Base-by-base conservation (phyloP, 345 rosid genomes). In the Hypericum perforatum region DNA sequence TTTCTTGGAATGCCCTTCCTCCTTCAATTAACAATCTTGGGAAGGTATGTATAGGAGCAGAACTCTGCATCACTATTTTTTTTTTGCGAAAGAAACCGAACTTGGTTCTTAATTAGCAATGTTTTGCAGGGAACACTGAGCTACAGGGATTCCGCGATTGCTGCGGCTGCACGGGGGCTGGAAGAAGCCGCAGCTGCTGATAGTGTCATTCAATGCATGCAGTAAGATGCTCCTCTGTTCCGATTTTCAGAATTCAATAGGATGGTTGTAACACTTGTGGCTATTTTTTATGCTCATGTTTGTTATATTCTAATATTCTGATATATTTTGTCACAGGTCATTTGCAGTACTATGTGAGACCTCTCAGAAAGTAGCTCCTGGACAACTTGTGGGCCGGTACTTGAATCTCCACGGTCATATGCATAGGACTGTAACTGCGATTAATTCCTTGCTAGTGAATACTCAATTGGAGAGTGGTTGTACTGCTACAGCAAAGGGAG, bases 131-230 rank as follows among this genome's bases (percentile, higher is more conserved):
- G 66, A 56, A 69, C 63, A 53, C 58, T 65, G 45, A 63, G 52
- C 14, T 63, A 62, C 43, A 67, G 52, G 57, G 67, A 70, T 61
- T 68, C 43, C 51, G 72, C 75, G 38, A 66, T 57, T 47, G 48
- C 65, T 45, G 52, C 77, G 5, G 78, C 78, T 7, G 62, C 57
- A 43, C 60, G 41, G 2, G 69, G 71, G n/a, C 32, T 70, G 12
- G 78, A 79, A 65, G 78, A 68, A 62, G 73, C 81, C 54, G 76
- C 71, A 0, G 71, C 63, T 50, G 54, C 52, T 51, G 73, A 79
- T 49, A 63, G 54, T 29, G 64, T 79, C 44, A 51, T 76, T 52
- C 49, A 29, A 8, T 68, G 64, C 64, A 39, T 76, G 51, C 72
- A 65, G 78, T 76, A 70, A 37, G 74, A 55, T 15, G 41, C 39